phyloP scores from a whole-genome alignment of 2,329 filamentous ascomycete species.

The Xylaria sp. region DNA sequence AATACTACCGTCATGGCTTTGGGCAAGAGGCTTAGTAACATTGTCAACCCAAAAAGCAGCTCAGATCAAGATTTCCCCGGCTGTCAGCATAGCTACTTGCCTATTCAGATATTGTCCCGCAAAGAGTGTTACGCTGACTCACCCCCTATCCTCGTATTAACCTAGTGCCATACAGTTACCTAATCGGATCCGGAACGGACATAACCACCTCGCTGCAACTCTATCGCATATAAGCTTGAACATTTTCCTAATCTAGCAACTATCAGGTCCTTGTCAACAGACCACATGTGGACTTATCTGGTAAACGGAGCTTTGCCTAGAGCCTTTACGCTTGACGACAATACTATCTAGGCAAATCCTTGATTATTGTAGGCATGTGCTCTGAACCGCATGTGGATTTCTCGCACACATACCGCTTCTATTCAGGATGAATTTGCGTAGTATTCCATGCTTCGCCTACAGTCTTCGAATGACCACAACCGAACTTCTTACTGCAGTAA shows the following conservation, averaged over 20 bases:
- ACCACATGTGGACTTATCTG: not conserved
- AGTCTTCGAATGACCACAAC: not conserved
- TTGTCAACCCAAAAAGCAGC: not conserved
- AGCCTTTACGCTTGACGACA: not conserved
- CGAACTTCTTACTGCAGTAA: not conserved
- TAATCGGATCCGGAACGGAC: not conserved
- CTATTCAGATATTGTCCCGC: not conserved
- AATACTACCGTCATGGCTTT: no score
- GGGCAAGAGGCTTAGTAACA: not conserved
- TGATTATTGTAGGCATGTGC: not conserved
- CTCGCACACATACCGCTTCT: not conserved
- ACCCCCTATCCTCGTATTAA: not conserved
- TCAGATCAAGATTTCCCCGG: not conserved
- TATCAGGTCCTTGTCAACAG: not conserved
- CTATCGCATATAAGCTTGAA: not conserved
- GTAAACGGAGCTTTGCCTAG: not conserved
- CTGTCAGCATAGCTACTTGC: not conserved
- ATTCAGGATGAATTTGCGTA: not conserved
- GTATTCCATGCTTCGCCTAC: not conserved
- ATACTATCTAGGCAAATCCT: not conserved
- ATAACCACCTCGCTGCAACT: not conserved
- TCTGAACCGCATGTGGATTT: not conserved
- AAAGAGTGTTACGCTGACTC: not conserved
- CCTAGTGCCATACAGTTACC: not conserved
- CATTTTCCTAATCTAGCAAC: constrained; percentile 20